These are phyloP conservation scores for Miscanthus sacchariflorus DNA, from an alignment of 202 grass and related monocot genomes.

Conservation along the genomic window DNA sequence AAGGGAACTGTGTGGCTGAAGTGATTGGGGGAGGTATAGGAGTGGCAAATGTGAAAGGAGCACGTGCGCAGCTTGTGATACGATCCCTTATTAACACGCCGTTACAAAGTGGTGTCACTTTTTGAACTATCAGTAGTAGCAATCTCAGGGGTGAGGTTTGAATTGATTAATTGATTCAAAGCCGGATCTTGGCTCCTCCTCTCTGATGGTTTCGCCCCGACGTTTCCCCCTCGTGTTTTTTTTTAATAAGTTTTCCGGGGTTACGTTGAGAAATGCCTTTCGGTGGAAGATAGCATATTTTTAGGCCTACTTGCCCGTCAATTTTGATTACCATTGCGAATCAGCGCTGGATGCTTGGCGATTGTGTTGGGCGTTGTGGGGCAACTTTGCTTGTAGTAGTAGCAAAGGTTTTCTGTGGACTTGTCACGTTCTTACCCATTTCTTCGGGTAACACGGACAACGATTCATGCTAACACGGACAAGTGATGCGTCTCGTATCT, in stretches of 20 bases:
- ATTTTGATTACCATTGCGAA: conserved; percentile 9
- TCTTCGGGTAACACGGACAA: neutral
- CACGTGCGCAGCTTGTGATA: conserved; percentile 20
- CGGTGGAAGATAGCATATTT: neutral
- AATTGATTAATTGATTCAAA: conserved; percentile 44
- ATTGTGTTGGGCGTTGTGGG: neutral
- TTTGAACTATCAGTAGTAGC: conserved; percentile 29
- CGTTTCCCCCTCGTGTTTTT: neutral
- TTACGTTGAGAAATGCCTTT: neutral
- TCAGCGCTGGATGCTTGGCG: neutral
- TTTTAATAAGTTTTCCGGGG: neutral
- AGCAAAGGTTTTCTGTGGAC: neutral
- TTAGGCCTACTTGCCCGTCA: neutral
- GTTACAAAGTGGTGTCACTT: conserved; percentile 35
- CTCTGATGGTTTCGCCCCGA: neutral
- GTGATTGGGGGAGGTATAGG: conserved; percentile 7
- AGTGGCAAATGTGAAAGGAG: conserved; percentile 37
- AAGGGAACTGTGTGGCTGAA: conserved; percentile 39
- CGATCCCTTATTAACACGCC: conserved; percentile 24
- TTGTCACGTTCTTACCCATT: neutral
- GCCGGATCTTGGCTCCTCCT: neutral
- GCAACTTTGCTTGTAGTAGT: neutral
- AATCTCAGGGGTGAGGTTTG: conserved; percentile 45
- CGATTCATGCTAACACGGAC: neutral
- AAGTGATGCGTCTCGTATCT: neutral